Percentiles rank a stretch among this genome's conserved stretches.
Conservation (phyloP, 2,329 filamentous ascomycete species). For the Aureobasidium uvarum region DNA sequence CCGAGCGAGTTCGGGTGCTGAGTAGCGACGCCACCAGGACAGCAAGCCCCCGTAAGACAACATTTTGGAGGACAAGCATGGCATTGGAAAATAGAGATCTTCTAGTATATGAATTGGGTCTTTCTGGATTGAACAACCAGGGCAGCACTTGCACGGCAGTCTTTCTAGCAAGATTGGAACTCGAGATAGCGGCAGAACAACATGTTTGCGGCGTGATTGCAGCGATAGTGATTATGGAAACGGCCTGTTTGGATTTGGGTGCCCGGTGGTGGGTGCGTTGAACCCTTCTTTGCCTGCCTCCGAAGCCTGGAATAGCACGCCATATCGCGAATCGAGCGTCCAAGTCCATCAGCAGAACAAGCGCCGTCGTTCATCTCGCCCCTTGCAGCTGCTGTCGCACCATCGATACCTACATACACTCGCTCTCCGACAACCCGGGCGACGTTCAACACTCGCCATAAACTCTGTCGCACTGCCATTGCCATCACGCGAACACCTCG, state of each 20-base stretch:
- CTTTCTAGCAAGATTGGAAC: not conserved
- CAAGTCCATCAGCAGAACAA: conserved; percentile 5
- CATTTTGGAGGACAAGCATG: not conserved
- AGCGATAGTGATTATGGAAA: conserved; percentile 12
- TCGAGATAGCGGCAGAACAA: not conserved
- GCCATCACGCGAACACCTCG: not conserved
- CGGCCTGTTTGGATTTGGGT: not conserved
- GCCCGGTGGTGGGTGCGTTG: not conserved
- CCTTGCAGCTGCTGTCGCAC: conserved; percentile 21
- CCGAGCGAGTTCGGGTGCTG: conserved; percentile 3
- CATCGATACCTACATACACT: conserved; percentile 16
- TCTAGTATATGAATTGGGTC: not conserved
- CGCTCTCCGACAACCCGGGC: conserved; percentile 11
- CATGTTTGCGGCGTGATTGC: not conserved
- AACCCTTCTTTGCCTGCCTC: conserved; percentile 19
- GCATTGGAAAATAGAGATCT: not conserved
- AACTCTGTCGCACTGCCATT: not conserved
- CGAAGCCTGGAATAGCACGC: conserved; percentile 4
- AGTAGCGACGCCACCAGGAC: conserved; percentile 6
- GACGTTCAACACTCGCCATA: not conserved
- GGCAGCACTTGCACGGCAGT: not conserved
- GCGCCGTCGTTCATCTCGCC: conserved; percentile 10
- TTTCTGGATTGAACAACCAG: no score
- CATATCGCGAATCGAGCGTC: conserved; percentile 17
- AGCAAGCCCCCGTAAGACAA: not conserved